Evolutionary conservation across 345 rosid species (phyloP), one percentile per base, ranked within the genome.

Genomic region (Citropsis articulata): DNA sequence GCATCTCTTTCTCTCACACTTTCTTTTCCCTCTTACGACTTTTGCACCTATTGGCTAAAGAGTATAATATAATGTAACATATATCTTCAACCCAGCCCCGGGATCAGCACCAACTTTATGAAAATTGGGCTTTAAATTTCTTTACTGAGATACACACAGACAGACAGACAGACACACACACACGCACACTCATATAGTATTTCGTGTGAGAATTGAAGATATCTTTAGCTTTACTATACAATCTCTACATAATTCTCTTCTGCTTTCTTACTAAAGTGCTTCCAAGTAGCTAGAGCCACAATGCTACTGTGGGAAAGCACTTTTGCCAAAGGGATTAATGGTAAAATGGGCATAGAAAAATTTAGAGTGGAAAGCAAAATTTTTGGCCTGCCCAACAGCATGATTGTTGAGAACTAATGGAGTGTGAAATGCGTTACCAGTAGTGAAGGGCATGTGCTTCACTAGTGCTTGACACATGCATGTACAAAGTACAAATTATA

Each of bases 181-280:
- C 36, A 35, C 36, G 5, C 36, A 35, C 36, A 35, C 7, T 5
- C 0, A 63, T 63, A 63, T 16, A 27, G 45, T 61, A 31, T 64
- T 74, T 68, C 77, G 65, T 83, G 78, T 81, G 80, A 78, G 80
- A 78, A 68, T 53, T 72, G 25, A 72, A 64, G 77, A 65, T 75
- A 38, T 59, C 74, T 28, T 21, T 45, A 65, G 57, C 70, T 62
- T 45, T 79, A 31, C 80, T 60, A 73, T 76, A 53, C 40, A 48
- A 67, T 48, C 31, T 36, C 25, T 30, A 31, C 42, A 25, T 36
- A 25, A 64, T 79, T 83, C 75, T 78, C 81, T 63, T 73, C 12
- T 57, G 59, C 83, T 66, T 83, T 73, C 72, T 27, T 25, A 42
- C 12, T 30, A 69, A 36, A 33, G 33, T 66, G 59, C 65, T 76